Evolutionary conservation across 2,329 filamentous ascomycete genomes (phyloP).

Genomic region (Trichoderma sp.): DNA sequence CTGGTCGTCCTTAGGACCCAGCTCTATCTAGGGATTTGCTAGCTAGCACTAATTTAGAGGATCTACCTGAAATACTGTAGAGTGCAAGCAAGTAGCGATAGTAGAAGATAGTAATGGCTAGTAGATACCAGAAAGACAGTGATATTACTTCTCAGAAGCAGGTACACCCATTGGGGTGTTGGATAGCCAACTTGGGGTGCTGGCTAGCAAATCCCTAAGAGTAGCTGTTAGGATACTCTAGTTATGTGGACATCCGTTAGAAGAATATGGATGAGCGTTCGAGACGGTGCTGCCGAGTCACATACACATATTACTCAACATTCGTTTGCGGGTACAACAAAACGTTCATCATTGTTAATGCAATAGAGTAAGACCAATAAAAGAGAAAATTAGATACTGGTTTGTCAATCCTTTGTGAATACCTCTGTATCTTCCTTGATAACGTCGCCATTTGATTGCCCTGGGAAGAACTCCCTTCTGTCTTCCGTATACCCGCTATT

Average conservation of each 20-base stretch:
- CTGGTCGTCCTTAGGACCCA: too few relatives aligned
- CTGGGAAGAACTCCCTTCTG: constrained; percentile 1
- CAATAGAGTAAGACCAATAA: not conserved
- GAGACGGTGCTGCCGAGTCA: not conserved
- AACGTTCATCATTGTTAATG: not conserved
- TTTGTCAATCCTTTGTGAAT: not conserved
- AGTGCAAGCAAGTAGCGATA: too few relatives aligned
- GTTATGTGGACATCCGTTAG: not conserved
- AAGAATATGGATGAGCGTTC: not conserved
- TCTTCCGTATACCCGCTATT: constrained; percentile 10
- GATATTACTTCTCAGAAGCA: too few relatives aligned
- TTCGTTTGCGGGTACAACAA: not conserved
- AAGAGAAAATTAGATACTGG: not conserved
- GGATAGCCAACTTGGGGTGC: too few relatives aligned
- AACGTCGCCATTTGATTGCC: not conserved
- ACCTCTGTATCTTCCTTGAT: constrained; percentile 16
- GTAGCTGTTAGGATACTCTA: not conserved
- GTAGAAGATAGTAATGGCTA: too few relatives aligned
- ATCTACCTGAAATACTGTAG: too few relatives aligned
- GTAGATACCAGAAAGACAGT: too few relatives aligned
- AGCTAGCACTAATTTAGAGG: too few relatives aligned
- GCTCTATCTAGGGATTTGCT: too few relatives aligned
- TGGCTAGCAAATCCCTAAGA: too few relatives aligned
- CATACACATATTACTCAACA: not conserved
- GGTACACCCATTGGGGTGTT: too few relatives aligned